These are phyloP conservation scores for Penicillium waksmanii DNA, from an alignment of 495 filamentous ascomycete species.

Conservation along the genomic window DNA sequence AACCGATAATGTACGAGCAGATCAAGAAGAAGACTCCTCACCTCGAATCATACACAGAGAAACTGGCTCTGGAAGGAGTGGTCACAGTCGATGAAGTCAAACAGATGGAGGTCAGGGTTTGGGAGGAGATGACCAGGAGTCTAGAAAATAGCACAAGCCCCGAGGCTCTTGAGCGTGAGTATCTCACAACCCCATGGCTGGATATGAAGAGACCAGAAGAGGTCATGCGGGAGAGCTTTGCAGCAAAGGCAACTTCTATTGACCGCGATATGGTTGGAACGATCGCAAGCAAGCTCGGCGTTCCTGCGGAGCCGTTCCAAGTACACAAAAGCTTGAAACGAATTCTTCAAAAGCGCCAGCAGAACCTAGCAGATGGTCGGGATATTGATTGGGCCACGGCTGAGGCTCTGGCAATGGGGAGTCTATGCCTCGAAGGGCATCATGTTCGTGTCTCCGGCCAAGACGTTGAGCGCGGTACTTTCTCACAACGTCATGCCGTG, in stretches of 20 bases:
- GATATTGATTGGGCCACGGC: constrained; percentile 97
- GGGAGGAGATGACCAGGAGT: constrained; percentile 97
- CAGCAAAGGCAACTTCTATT: constrained; percentile 87
- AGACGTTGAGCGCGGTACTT: constrained; percentile 98
- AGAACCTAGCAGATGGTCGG: constrained; percentile 89
- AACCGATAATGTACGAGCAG: constrained; percentile 98
- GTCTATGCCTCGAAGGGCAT: constrained; percentile 86
- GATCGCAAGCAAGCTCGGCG: constrained; percentile 74
- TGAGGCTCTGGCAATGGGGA: constrained; percentile 93
- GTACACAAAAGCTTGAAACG: constrained; percentile 95
- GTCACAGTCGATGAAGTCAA: constrained; percentile 98
- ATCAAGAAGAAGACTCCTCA: constrained; percentile 78
- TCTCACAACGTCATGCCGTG: constrained; percentile 97
- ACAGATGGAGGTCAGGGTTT: constrained; percentile 99
- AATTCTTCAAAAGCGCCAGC: constrained; percentile 86
- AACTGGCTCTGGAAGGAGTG: constrained; percentile 83
- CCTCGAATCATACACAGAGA: constrained; percentile 84
- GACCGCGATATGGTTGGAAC: constrained; percentile 68
- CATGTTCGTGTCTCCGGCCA: constrained; percentile 97
- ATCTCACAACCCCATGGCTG: constrained; percentile 98
- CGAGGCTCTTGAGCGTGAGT: constrained; percentile 93
- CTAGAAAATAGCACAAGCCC: constrained; percentile 97
- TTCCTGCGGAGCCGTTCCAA: constrained; percentile 79
- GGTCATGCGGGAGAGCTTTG: constrained; percentile 88
- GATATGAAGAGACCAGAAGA: constrained; percentile 99